A percentile compares a stretch with the other conserved stretches of the same genome.
phyloP scores from a whole-genome alignment of 148 eudicot species.

The Persicaria tinctoria region DNA sequence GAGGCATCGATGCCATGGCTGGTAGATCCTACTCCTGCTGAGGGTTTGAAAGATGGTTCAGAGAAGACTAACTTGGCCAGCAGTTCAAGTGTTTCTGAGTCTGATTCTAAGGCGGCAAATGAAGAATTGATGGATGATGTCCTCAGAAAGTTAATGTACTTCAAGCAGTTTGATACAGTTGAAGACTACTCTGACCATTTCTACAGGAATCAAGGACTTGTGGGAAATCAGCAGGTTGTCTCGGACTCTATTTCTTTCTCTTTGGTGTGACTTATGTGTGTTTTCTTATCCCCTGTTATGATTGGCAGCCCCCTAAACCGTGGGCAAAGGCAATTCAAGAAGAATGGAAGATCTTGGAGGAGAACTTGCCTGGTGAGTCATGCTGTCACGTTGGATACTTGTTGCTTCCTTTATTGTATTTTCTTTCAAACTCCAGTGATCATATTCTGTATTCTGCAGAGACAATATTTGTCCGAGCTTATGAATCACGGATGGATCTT shows the following conservation, averaged over 20 bases:
- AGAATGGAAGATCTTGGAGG: conserved; percentile 73
- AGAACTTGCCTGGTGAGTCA: conserved; percentile 64
- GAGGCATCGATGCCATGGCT: conserved; percentile 76
- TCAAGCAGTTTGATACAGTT: conserved; percentile 65
- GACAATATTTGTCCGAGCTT: conserved; percentile 58
- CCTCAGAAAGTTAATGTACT: conserved; percentile 42
- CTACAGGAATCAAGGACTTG: conserved; percentile 13
- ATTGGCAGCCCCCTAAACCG: conserved; percentile 40
- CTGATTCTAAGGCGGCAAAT: conserved; percentile 30
- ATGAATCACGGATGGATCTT: conserved; percentile 68
- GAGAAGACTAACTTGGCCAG: conserved; percentile 17
- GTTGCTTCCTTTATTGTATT: conserved; percentile 1
- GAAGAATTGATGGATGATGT: conserved; percentile 40
- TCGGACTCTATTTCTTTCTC: neutral
- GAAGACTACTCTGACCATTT: conserved; percentile 66
- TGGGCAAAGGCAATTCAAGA: conserved; percentile 82
- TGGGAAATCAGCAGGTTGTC: neutral
- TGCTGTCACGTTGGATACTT: neutral
- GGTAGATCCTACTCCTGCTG: conserved; percentile 30
- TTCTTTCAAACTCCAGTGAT: neutral
- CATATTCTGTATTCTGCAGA: conserved; percentile 24
- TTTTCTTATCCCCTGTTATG: conserved; percentile 14
- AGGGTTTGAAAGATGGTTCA: conserved; percentile 3
- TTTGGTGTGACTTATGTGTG: neutral
- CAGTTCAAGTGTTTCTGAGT: conserved; percentile 31